phyloP scores from a whole-genome alignment of 2,329 filamentous ascomycete species.

The Shiraia sp. region DNA sequence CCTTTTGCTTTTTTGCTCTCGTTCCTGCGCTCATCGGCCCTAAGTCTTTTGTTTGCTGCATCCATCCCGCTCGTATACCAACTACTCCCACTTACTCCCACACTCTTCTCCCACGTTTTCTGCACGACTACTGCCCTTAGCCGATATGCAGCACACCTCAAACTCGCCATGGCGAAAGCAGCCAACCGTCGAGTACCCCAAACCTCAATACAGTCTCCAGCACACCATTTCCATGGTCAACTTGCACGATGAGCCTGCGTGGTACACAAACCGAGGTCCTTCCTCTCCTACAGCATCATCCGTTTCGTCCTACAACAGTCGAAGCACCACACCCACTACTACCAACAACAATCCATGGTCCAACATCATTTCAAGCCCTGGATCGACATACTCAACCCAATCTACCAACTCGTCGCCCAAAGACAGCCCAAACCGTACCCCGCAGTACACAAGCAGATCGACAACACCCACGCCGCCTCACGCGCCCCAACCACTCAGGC shows the following conservation, averaged over 20 bases:
- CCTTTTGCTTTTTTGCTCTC: constrained; percentile 35
- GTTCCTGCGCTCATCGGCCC: constrained; percentile 20
- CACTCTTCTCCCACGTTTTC: constrained; percentile 18
- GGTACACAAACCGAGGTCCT: constrained; percentile 39
- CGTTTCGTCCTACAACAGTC: constrained; percentile 43
- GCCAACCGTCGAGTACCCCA: constrained; percentile 34
- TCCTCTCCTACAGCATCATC: constrained; percentile 46
- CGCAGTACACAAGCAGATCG: constrained; percentile 45
- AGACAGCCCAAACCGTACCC: constrained; percentile 41
- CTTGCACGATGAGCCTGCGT: constrained; percentile 43
- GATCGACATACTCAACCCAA: constrained; percentile 32
- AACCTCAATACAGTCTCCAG: constrained; percentile 41
- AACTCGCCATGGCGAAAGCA: constrained; percentile 41
- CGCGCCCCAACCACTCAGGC: constrained; percentile 42
- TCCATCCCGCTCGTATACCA: constrained; percentile 15
- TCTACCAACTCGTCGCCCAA: constrained; percentile 39
- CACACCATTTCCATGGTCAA: constrained; percentile 48
- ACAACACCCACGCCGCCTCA: constrained; percentile 44
- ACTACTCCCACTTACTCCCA: too few species aligned
- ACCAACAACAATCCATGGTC: constrained; percentile 46
- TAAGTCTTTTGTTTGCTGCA: constrained; percentile 12
- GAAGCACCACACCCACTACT: constrained; percentile 42
- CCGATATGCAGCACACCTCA: constrained; percentile 41
- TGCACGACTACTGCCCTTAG: constrained; percentile 8
- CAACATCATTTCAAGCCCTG: constrained; percentile 39